Evolutionary conservation across 139 green algal species (phyloP).

Genomic region (Chlorella sp.): DNA sequence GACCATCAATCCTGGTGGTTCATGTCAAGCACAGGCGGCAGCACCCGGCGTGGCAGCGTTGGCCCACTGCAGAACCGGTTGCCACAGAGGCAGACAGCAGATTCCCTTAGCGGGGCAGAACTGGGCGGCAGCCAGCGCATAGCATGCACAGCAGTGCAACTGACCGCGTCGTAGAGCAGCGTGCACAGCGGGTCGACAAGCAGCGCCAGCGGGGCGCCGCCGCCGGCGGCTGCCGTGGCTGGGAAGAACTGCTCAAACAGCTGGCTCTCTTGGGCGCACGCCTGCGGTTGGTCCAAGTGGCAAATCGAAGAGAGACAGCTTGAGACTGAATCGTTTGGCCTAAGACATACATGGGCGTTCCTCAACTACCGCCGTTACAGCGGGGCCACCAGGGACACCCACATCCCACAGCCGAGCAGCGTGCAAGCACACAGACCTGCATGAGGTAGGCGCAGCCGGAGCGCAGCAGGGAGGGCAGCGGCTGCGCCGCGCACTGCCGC

Average conservation of each 20-base stretch:
- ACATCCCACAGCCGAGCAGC: not conserved
- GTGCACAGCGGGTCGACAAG: slow-evolving; percentile 89
- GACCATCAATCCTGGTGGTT: too few relatives aligned
- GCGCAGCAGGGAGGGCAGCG: slow-evolving; percentile 70
- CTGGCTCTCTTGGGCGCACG: slow-evolving; percentile 84
- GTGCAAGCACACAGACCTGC: slow-evolving; percentile 44
- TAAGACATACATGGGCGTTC: too few relatives aligned
- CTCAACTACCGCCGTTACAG: too few relatives aligned
- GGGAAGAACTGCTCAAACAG: slow-evolving; percentile 93
- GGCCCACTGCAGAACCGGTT: too few relatives aligned
- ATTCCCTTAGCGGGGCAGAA: too few relatives aligned
- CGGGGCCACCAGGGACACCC: too few relatives aligned
- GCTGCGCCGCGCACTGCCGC: slow-evolving; percentile 37
- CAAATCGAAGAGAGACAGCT: too few relatives aligned
- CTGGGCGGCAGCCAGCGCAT: too few relatives aligned
- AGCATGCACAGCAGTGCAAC: slow-evolving; percentile 31
- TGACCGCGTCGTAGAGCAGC: slow-evolving; percentile 85
- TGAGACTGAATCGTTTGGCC: too few relatives aligned
- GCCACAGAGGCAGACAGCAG: too few relatives aligned
- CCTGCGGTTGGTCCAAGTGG: slow-evolving; percentile 59
- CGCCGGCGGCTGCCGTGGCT: not conserved
- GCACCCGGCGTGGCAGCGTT: too few relatives aligned
- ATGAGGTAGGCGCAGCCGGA: slow-evolving; percentile 88
- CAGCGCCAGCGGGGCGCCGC: slow-evolving; percentile 55
- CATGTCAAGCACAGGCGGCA: too few relatives aligned